Evolutionary conservation across 371 early-diverging fungal genomes (phyloP).

Genomic region (Mucor plumbeus): DNA sequence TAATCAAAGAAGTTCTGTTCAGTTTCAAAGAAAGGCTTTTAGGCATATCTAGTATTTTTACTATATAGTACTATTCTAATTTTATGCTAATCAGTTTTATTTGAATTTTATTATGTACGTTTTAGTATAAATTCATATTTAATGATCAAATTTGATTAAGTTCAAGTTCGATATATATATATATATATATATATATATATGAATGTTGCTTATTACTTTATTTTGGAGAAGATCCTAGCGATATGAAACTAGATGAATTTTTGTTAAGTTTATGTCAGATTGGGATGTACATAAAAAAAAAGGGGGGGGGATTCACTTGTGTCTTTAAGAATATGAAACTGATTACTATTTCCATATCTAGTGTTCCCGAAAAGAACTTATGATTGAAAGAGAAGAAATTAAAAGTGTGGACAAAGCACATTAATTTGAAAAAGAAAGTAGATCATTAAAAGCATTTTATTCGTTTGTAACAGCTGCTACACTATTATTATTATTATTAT

Average conservation of each 20-base stretch:
- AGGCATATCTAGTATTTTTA: too few species aligned
- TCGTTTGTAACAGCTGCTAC: slow-evolving; percentile 1
- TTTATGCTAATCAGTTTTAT: too few species aligned
- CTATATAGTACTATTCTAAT: too few species aligned
- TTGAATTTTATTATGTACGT: too few species aligned
- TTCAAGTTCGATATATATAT: slow-evolving; percentile 52
- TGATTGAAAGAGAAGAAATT: not conserved
- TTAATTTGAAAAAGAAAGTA: not conserved
- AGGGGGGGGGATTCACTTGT: too few species aligned
- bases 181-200: slow-evolving; percentile 61
- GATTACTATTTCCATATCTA: not conserved
- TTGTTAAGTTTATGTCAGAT: slow-evolving; percentile 76
- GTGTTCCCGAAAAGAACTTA: not conserved
- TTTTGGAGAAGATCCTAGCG: slow-evolving; percentile 82
- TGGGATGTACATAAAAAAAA: too few species aligned
- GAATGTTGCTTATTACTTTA: slow-evolving; percentile 67
- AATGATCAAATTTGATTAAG: slow-evolving; percentile 43
- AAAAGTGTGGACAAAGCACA: not conserved
- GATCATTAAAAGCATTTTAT: not conserved
- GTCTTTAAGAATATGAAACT: too few species aligned
- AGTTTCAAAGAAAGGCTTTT: too few species aligned
- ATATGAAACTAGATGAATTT: slow-evolving; percentile 86
- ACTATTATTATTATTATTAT: not conserved
- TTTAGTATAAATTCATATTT: too few species aligned
- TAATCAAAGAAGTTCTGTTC: too few species aligned